Evolutionary conservation across 352 stramenopile species (phyloP), one percentile per base, ranked within the genome.

Genomic region (Globisporangium sylvaticum): DNA sequence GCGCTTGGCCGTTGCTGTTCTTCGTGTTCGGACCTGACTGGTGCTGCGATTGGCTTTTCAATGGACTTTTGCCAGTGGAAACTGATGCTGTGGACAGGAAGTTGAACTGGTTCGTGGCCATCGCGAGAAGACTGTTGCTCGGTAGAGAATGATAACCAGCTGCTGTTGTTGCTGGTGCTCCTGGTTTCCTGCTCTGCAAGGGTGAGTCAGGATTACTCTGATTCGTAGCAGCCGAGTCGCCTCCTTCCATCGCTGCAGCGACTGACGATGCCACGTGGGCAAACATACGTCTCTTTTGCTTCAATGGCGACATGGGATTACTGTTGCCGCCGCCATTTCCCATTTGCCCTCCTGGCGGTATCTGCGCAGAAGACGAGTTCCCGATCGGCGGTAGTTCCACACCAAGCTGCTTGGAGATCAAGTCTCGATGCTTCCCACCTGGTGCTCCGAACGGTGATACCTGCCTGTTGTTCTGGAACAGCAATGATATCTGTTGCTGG

Each of bases 371-470:
- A 48, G 39, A n/a, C 18, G 18, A 48, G 39, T n/a, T 48, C 39
- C 39, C 14, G 60, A 90, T 83, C 12, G 76, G 83, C 4, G 81
- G 81, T 39, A 92, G 65, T 68, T 89, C 79, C 8, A 89, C 72
- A 0, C 81, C 83, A 2, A 88, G 69, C 53, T 89, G 79, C 37
- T 79, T 81, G 6, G 79, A 72, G 3, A 90, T 56, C 14, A 73
- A n/a, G 8, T 83, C 75, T 3, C 69, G 69, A 22, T 64, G 20
- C 22, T 44, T 59, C 24, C 18, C 32, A 25, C 29, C 48, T 27
- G 27, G 1, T 53, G 22, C 34, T 22, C 37, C 29, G n/a, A 57
- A 32, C 12, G 39, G 12, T 12, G 32, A 20, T 15, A 34, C 27
- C 14, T 58, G 53, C 6, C 27, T 58, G 25, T 58, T 14, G 24